Conservation (phyloP, 2,329 filamentous ascomycete genomes). For the Fusarium sulawesiense region DNA sequence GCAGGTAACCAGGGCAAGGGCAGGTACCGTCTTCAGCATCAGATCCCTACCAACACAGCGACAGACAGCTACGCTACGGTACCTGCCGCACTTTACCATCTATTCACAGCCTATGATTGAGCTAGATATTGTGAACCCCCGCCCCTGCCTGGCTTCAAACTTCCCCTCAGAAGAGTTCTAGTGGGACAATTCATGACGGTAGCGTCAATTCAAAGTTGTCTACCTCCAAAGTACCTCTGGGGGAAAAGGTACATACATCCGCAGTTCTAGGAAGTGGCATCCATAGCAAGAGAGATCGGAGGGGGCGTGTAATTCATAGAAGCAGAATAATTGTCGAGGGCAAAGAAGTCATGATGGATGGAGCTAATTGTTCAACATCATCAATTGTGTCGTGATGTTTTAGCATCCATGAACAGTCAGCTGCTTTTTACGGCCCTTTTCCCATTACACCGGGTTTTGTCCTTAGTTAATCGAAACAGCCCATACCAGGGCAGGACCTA, state of each 20-base stretch:
- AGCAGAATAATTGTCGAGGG: not conserved
- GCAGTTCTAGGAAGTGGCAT: constrained; percentile 29
- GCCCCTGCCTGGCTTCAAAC: constrained; percentile 29
- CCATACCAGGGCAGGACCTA: constrained; percentile 7
- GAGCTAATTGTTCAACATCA: not conserved
- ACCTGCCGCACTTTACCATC: constrained; percentile 25
- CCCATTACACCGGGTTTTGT: constrained; percentile 34
- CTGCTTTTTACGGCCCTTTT: constrained; percentile 42
- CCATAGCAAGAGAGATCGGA: constrained; percentile 5
- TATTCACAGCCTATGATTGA: constrained; percentile 21
- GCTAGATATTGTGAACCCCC: constrained; percentile 12
- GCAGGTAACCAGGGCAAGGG: not conserved
- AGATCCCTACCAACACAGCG: not conserved
- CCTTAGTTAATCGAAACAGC: constrained; percentile 27
- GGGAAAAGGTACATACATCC: constrained; percentile 43
- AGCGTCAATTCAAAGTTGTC: constrained; percentile 39
- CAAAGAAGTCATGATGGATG: constrained; percentile 17
- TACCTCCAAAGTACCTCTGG: constrained; percentile 39
- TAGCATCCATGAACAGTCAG: constrained; percentile 25
- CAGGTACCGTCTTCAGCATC: constrained; percentile 19
- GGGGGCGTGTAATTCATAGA: constrained; percentile 4
- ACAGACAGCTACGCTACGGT: constrained; percentile 12
- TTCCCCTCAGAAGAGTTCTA: constrained; percentile 40
- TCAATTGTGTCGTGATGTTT: constrained; percentile 25
- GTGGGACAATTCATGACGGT: constrained; percentile 17